A percentile compares a stretch with the other conserved stretches of the same genome.
Conservation (phyloP, 345 rosid species). For the Eucalyptus erythrocorys region DNA sequence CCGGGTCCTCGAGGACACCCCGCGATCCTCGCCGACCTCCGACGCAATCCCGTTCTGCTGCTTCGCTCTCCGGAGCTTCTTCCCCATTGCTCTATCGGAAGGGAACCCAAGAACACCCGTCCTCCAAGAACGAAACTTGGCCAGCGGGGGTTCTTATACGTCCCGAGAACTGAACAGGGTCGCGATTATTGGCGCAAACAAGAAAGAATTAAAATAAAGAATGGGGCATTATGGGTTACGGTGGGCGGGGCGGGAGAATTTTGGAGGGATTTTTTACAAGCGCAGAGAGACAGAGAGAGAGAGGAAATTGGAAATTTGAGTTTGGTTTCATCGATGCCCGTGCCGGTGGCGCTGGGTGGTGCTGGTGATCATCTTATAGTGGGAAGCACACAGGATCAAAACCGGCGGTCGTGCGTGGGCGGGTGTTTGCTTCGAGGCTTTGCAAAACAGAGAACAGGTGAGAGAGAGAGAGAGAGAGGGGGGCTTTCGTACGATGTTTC, state of each 20-base stretch:
- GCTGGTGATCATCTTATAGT: not conserved
- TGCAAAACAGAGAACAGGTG: not conserved
- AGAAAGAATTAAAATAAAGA: not conserved
- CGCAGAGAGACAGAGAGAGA: not conserved
- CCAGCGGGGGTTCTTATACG: not conserved
- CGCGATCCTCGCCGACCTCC: not conserved
- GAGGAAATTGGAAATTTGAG: not conserved
- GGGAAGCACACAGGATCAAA: not conserved
- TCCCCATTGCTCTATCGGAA: not conserved
- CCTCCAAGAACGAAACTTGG: not conserved
- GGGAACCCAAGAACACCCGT: not conserved
- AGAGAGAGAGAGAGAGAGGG: not conserved
- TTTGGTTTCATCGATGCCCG: not conserved
- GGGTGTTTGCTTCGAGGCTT: not conserved
- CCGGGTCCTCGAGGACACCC: not conserved
- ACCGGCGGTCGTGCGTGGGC: not conserved
- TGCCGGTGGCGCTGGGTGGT: not conserved
- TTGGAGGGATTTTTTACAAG: not conserved
- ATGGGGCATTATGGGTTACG: not conserved
- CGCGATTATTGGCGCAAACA: not conserved
- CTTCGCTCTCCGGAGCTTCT: not conserved
- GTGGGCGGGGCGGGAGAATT: slow-evolving; percentile 2
- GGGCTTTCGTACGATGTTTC: not conserved
- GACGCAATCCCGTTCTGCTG: not conserved
- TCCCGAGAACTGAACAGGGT: not conserved